These are phyloP conservation scores for Castanopsis chinensis DNA, from an alignment of 306 rosid genomes.

Conservation along the genomic window DNA sequence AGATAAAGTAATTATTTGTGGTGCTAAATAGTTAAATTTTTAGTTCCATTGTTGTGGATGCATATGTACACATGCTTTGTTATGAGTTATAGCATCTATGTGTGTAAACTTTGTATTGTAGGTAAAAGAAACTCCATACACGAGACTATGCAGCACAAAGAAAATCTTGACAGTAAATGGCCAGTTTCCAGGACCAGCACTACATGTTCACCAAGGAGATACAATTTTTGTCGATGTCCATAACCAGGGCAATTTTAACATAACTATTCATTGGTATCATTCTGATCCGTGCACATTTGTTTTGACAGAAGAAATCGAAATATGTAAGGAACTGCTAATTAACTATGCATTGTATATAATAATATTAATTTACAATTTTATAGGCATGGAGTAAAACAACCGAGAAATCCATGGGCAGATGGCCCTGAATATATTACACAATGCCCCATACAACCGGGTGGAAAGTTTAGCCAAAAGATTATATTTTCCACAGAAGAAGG, in stretches of 20 bases:
- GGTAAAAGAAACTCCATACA: constrained; percentile 25
- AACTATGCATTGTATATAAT: too few species aligned
- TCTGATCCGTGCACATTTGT: neutral
- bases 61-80: neutral
- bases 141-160: constrained; percentile 41
- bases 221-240: constrained; percentile 34
- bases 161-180: constrained; percentile 53
- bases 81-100: neutral
- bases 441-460: constrained; percentile 48
- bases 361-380: neutral
- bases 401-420: constrained; percentile 49
- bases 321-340: too few species aligned
- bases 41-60: too few species aligned
- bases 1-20: too few species aligned
- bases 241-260: constrained; percentile 40
- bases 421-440: constrained; percentile 51
- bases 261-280: constrained; percentile 53
- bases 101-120: neutral
- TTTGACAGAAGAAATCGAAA: too few species aligned
- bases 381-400: constrained; percentile 53
- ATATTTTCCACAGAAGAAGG: constrained; percentile 46
- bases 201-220: constrained; percentile 36
- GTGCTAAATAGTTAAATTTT: too few species aligned
- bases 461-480: constrained; percentile 33
- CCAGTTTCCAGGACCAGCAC: constrained; percentile 45